phyloP scores from a whole-genome alignment of 2,329 filamentous ascomycete genomes.

The Harringtonia aguacate region DNA sequence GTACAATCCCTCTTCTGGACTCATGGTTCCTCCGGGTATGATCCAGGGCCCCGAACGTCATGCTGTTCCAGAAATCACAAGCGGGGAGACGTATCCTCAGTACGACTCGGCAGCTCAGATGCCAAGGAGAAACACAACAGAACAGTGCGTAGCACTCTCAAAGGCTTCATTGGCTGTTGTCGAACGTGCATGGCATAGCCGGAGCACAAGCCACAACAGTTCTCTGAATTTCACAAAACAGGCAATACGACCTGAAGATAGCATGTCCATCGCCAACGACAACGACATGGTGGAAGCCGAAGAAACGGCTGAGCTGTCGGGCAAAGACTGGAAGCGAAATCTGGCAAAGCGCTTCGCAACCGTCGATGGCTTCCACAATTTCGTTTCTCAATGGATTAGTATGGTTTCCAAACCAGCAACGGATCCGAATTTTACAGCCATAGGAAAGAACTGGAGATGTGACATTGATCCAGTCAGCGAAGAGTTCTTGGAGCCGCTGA shows the following conservation, averaged over 20 bases:
- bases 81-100: too few species aligned
- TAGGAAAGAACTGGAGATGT: conserved; percentile 11
- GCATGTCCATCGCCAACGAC: background rate
- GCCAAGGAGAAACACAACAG: too few species aligned
- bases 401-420: background rate
- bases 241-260: background rate
- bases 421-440: background rate
- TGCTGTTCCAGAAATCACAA: background rate
- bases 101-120: too few species aligned
- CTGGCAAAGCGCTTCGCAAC: background rate
- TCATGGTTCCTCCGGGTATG: background rate
- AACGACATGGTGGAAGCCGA: background rate
- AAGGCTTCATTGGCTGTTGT: background rate
- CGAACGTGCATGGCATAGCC: background rate
- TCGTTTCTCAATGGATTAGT: background rate
- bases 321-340: background rate
- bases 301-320: background rate
- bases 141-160: background rate
- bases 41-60: background rate
- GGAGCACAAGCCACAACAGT: background rate
- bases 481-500: conserved; percentile 19
- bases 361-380: background rate
- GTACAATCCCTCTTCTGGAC: background rate
- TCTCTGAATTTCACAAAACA: background rate
- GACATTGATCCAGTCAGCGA: conserved; percentile 29